Evolutionary conservation across 2,329 filamentous ascomycete species (phyloP).

Genomic region (Fusarium pseudoanthophilum): DNA sequence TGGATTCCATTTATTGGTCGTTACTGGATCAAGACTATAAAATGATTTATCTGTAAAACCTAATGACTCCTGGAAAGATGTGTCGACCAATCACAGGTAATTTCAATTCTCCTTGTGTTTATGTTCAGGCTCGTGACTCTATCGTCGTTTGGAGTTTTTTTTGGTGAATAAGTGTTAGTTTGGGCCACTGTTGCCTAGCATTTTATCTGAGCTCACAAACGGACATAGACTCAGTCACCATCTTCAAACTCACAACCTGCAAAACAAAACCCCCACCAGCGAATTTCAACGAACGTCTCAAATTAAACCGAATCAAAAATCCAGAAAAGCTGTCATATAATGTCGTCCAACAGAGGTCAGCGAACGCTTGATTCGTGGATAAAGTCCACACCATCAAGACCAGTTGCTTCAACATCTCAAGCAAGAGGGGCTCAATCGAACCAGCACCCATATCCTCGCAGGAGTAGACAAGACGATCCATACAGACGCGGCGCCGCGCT

Average conservation of each 20-base stretch:
- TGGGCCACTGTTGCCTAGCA: conserved; percentile 35
- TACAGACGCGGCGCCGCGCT: conserved; percentile 46
- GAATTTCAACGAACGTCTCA: background rate
- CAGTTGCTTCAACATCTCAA: conserved; percentile 12
- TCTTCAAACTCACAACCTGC: background rate
- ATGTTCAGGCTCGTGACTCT: background rate
- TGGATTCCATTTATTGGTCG: too few relatives aligned
- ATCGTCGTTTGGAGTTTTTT: background rate
- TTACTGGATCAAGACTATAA: background rate
- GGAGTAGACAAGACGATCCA: conserved; percentile 25
- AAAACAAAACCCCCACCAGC: background rate
- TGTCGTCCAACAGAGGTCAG: conserved; percentile 31
- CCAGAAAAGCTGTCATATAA: background rate
- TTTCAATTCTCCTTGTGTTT: background rate
- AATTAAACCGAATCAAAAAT: background rate
- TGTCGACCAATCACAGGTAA: background rate
- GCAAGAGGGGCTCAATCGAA: conserved; percentile 19
- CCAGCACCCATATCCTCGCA: conserved; percentile 7
- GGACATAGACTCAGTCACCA: background rate
- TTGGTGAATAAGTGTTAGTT: conserved; percentile 1
- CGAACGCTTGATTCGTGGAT: conserved; percentile 47
- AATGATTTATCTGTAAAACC: background rate
- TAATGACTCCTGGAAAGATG: background rate
- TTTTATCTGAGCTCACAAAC: conserved; percentile 13
- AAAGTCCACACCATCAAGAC: conserved; percentile 15